Percentiles rank a stretch among this genome's conserved stretches.
Evolutionary conservation across 2,329 filamentous ascomycete genomes (phyloP).

Genomic region (Eurotiales sp.): DNA sequence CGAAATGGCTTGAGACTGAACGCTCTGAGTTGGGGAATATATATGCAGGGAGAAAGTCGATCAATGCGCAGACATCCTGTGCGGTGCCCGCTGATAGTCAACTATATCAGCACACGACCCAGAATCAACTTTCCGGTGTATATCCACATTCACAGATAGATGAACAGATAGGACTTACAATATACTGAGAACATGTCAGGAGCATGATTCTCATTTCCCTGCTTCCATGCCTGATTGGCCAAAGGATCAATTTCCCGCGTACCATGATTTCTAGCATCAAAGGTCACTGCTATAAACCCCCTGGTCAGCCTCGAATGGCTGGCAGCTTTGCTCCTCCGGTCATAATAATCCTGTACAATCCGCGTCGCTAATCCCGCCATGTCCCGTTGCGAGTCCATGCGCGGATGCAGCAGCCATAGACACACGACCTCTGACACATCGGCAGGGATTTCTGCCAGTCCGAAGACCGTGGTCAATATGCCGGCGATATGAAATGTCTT

Average conservation of each 20-base stretch:
- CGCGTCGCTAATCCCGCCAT: constrained; percentile 74
- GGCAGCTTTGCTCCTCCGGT: constrained; percentile 34
- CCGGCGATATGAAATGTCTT: constrained; percentile 70
- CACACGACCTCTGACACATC: constrained; percentile 60
- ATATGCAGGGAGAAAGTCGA: constrained; percentile 75
- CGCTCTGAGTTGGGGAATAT: constrained; percentile 56
- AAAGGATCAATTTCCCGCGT: constrained; percentile 61
- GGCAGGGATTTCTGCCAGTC: constrained; percentile 67
- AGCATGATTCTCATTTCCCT: constrained; percentile 76
- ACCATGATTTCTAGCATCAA: constrained; percentile 94
- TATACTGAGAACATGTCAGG: constrained; percentile 87
- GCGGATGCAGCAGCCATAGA: constrained; percentile 88
- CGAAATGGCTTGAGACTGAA: constrained; percentile 60
- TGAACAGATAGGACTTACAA: constrained; percentile 45
- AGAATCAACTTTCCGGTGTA: no score
- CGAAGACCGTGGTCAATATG: constrained; percentile 74
- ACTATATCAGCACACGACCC: background rate
- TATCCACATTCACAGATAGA: background rate
- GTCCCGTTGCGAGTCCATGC: constrained; percentile 63
- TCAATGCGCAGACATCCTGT: constrained; percentile 68
- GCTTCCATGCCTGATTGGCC: constrained; percentile 74
- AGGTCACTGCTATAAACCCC: constrained; percentile 75
- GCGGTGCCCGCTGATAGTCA: constrained; percentile 58
- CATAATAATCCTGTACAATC: constrained; percentile 63
- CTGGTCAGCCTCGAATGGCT: constrained; percentile 26